A percentile compares a stretch with the other conserved stretches of the same genome.
Evolutionary conservation across 805 yeast species (phyloP).

Genomic region (Kazachstania bromeliacearum): DNA sequence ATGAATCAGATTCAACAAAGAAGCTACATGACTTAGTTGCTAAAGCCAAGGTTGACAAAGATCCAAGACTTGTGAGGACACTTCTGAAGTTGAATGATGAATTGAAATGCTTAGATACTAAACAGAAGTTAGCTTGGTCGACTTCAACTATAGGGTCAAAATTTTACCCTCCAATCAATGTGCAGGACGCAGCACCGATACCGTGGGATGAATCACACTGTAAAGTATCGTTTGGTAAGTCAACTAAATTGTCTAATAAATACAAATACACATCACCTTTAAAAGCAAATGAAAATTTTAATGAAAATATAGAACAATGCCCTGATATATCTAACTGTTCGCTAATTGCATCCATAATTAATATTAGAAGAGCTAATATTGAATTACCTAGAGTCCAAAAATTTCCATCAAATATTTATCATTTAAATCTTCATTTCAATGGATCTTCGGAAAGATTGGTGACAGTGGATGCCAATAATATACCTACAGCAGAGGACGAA

Average conservation of each 20-base stretch:
- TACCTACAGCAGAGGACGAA: constrained; percentile 12
- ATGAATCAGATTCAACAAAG: not conserved
- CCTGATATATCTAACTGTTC: constrained; percentile 52
- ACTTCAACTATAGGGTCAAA: constrained; percentile 14
- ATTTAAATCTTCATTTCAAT: constrained; percentile 20
- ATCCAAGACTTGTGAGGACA: constrained; percentile 8
- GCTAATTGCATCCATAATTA: constrained; percentile 57
- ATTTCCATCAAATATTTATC: constrained; percentile 10
- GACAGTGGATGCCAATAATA: constrained; percentile 11
- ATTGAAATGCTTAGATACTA: constrained; percentile 5
- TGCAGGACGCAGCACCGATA: constrained; percentile 13
- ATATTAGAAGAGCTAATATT: constrained; percentile 31
- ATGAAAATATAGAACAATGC: constrained; percentile 16
- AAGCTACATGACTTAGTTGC: constrained; percentile 1
- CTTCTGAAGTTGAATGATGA: constrained; percentile 11
- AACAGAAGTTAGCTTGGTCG: constrained; percentile 17
- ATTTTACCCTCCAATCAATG: constrained; percentile 22
- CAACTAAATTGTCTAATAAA: constrained; percentile 3
- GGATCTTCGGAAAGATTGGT: constrained; percentile 22
- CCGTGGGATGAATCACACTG: constrained; percentile 12
- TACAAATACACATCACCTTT: constrained; percentile 6
- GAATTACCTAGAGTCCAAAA: constrained; percentile 9
- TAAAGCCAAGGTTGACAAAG: constrained; percentile 6
- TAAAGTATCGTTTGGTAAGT: constrained; percentile 1
- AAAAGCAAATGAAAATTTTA: constrained; percentile 6